phyloP scores from a whole-genome alignment of 1,139 yeast genomes.

The Insectozyma bohioensis region DNA sequence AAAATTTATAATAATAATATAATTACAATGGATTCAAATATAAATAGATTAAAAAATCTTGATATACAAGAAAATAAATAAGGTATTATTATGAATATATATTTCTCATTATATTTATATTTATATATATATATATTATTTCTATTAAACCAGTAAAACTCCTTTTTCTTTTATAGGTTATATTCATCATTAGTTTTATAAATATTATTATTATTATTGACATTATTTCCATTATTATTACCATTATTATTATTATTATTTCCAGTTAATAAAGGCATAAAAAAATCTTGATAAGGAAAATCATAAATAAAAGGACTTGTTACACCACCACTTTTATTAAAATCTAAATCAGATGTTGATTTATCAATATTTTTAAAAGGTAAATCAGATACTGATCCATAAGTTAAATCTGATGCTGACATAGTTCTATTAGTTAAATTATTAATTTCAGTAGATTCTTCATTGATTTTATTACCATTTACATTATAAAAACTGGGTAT shows the following conservation, averaged over 20 bases:
- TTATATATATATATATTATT: constrained; percentile 1
- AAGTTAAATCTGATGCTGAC: constrained; percentile 7
- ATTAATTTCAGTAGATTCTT: neutral
- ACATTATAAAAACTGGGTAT: constrained; percentile 12
- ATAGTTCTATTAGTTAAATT: neutral
- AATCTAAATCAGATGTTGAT: constrained; percentile 6
- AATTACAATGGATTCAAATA: constrained; percentile 34
- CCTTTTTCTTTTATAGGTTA: constrained; percentile 1
- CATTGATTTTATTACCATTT: constrained; percentile 1
- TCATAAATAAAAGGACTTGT: constrained; percentile 6
- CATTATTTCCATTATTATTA: neutral
- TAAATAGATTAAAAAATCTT: constrained; percentile 33
- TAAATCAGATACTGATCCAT: constrained; percentile 7
- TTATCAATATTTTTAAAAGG: constrained; percentile 4
- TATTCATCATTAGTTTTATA: neutral
- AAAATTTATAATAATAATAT: constrained; percentile 19
- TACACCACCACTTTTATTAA: constrained; percentile 4
- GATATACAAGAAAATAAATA: constrained; percentile 16
- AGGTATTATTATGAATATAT: neutral
- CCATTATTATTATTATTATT: neutral
- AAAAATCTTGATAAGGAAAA: constrained; percentile 12
- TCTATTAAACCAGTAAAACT: too few relatives aligned
- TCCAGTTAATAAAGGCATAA: constrained; percentile 6
- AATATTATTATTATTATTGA: neutral
- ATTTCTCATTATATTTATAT: neutral